Percentiles rank a stretch among this genome's conserved stretches.
Conservation (phyloP, 257 asterid species). For the Petunia axillaris region DNA sequence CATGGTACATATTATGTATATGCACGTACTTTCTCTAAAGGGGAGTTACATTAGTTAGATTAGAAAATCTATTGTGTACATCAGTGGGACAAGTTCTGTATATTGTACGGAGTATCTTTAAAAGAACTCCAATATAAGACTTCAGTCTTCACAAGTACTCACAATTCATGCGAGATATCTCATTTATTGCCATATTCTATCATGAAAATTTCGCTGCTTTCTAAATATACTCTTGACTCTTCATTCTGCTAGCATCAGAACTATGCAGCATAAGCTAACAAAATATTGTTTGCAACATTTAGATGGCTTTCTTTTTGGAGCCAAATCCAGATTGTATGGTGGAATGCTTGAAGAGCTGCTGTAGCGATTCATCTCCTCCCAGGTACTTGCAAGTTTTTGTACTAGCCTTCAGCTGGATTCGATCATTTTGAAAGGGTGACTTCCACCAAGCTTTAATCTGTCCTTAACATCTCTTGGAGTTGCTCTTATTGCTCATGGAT, state of each 20-base stretch:
- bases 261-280: conserved; percentile 19
- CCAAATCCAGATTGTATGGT: conserved; percentile 64
- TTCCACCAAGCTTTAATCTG: neutral
- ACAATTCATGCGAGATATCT: neutral
- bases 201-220: neutral
- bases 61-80: neutral
- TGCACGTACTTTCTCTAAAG: no score
- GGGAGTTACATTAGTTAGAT: neutral
- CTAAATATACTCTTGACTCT: neutral
- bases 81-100: neutral
- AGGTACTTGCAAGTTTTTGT: conserved; percentile 39
- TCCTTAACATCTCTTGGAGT: neutral
- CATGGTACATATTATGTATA: no score
- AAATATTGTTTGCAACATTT: neutral
- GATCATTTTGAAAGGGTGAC: conserved; percentile 2
- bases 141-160: neutral
- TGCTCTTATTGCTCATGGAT: conserved; percentile 15
- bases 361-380: conserved; percentile 56
- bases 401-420: neutral
- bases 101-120: neutral
- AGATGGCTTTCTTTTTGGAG: conserved; percentile 62
- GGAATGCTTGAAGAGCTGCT: conserved; percentile 64
- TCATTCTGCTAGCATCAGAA: neutral
- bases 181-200: neutral
- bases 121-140: neutral